Evolutionary conservation across 495 filamentous ascomycete species (phyloP).

Genomic region (Choiromyces venosus): DNA sequence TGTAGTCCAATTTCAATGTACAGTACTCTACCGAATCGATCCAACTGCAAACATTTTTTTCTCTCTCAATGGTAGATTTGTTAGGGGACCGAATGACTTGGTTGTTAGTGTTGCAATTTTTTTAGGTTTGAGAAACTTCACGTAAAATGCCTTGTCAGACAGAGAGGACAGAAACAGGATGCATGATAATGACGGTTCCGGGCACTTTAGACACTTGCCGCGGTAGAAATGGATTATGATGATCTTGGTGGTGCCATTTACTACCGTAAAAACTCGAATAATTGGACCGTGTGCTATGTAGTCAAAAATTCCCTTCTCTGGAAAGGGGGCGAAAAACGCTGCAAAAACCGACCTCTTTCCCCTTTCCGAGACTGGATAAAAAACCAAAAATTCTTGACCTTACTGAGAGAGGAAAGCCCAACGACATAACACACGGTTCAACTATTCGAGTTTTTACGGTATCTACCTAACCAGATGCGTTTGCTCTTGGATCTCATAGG

Average conservation of each 20-base stretch:
- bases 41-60: background rate
- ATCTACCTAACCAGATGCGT: background rate
- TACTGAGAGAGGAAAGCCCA: too few relatives aligned
- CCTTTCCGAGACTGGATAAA: too few relatives aligned
- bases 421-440: too few relatives aligned
- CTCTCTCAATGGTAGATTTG: background rate
- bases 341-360: too few relatives aligned
- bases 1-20: slow-evolving; percentile 2
- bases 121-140: background rate
- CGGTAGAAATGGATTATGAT: background rate
- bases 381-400: too few relatives aligned
- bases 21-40: background rate
- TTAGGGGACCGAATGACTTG: background rate
- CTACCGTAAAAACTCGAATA: too few relatives aligned
- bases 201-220: background rate
- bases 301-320: too few relatives aligned
- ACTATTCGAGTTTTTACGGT: too few relatives aligned
- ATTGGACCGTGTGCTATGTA: too few relatives aligned
- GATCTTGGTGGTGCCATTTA: background rate
- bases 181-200: background rate
- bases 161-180: background rate
- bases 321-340: too few relatives aligned
- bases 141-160: background rate
- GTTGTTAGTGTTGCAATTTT: background rate
- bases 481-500: background rate